phyloP scores from a whole-genome alignment of 768 basidiomycete genomes.

The Lentinula aciculospora region DNA sequence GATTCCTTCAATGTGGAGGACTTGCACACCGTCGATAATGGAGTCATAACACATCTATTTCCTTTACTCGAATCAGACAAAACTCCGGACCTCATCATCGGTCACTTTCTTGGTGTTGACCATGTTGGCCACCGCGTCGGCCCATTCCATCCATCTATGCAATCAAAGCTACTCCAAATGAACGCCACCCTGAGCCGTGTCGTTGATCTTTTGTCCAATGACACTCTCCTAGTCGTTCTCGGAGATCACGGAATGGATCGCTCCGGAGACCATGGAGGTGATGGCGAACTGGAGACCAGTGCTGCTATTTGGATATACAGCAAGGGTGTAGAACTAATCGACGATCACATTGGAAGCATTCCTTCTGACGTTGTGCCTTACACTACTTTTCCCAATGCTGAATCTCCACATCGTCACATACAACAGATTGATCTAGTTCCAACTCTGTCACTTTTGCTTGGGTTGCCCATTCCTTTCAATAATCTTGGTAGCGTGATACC shows the following conservation, averaged over 20 bases:
- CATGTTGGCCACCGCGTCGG: conserved; percentile 95
- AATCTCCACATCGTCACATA: conserved; percentile 51
- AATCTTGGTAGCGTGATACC: conserved; percentile 91
- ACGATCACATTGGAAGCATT: conserved; percentile 20
- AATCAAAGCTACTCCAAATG: conserved; percentile 83
- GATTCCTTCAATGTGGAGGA: conserved; percentile 99
- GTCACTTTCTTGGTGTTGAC: conserved; percentile 93
- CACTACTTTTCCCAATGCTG: conserved; percentile 55
- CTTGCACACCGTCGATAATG: conserved; percentile 90
- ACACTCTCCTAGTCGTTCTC: conserved; percentile 85
- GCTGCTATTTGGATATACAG: conserved; percentile 91
- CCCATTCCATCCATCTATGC: conserved; percentile 84
- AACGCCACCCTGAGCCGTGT: conserved; percentile 69
- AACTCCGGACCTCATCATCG: conserved; percentile 72
- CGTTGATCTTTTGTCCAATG: conserved; percentile 71
- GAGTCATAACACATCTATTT: conserved; percentile 80
- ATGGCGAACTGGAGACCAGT: conserved; percentile 78
- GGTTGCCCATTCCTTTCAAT: conserved; percentile 92
- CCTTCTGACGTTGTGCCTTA: conserved; percentile 50
- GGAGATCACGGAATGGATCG: conserved; percentile 98
- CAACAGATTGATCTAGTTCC: conserved; percentile 95
- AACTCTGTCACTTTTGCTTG: conserved; percentile 81
- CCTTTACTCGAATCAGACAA: conserved; percentile 57
- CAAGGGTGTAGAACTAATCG: conserved; percentile 54
- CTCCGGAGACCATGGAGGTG: conserved; percentile 94